These are phyloP conservation scores for Chionographis japonica DNA, from an alignment of 106 monocot genomes.

Conservation along the genomic window DNA sequence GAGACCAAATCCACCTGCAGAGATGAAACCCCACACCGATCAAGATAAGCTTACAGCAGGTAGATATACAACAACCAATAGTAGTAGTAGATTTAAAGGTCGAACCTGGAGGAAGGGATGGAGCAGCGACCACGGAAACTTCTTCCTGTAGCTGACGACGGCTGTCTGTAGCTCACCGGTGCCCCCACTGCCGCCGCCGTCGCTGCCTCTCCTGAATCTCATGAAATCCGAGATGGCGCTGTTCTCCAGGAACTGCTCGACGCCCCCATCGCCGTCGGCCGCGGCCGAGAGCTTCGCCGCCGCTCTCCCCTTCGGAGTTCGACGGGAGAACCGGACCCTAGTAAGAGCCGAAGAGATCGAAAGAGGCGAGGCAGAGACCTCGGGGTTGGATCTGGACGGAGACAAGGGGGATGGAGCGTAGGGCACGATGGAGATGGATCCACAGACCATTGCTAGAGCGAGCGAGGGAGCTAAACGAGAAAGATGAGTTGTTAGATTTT, in stretches of 20 bases:
- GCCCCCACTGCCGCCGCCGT: slow-evolving; percentile 6
- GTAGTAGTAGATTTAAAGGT: neutral
- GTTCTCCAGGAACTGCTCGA: slow-evolving; percentile 38
- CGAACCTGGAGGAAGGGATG: slow-evolving; percentile 72
- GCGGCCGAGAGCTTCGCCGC: neutral
- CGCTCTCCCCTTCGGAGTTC: neutral
- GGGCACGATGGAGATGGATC: too few relatives aligned
- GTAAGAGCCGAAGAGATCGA: too few relatives aligned
- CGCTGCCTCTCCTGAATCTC: slow-evolving; percentile 42
- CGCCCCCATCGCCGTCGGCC: slow-evolving; percentile 10
- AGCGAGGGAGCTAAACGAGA: too few relatives aligned
- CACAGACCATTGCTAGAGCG: too few relatives aligned
- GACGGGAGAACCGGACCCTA: neutral
- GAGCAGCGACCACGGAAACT: slow-evolving; percentile 70
- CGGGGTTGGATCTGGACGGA: too few relatives aligned
- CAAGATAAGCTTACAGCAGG: neutral
- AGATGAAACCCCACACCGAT: neutral
- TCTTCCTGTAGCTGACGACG: slow-evolving; percentile 72
- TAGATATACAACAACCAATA: neutral
- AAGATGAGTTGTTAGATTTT: too few relatives aligned
- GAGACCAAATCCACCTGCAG: slow-evolving; percentile 93
- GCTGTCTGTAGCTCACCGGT: slow-evolving; percentile 74
- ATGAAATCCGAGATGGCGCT: slow-evolving; percentile 78
- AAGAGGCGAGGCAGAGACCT: too few relatives aligned
- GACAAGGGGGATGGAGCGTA: too few relatives aligned